phyloP scores from a whole-genome alignment of 2,329 filamentous ascomycete genomes.

The Colletotrichum plurivorum region DNA sequence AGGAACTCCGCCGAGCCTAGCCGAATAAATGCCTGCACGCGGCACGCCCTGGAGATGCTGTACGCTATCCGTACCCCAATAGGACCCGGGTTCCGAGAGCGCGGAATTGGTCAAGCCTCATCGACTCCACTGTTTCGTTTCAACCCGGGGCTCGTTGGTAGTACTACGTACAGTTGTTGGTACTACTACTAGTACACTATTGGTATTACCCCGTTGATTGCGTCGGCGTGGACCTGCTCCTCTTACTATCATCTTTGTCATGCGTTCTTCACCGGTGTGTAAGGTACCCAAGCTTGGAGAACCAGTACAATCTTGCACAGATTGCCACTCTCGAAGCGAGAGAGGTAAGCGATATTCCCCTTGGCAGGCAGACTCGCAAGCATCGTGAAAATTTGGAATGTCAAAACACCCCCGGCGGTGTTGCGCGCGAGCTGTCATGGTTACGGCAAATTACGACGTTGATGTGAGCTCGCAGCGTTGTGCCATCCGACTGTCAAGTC shows the following conservation, averaged over 20 bases:
- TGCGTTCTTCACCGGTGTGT: neutral
- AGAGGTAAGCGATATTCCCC: neutral
- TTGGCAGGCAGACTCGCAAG: neutral
- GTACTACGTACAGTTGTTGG: too few species aligned
- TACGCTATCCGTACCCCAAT: neutral
- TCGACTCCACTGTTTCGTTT: constrained; percentile 19
- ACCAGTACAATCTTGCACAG: constrained; percentile 2
- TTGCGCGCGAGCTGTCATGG: neutral
- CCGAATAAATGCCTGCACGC: neutral
- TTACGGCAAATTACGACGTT: neutral
- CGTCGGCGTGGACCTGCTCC: too few species aligned
- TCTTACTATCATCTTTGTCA: too few species aligned
- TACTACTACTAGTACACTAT: neutral
- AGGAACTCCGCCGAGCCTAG: constrained; percentile 7
- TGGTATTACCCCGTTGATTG: neutral
- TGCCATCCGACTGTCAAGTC: neutral
- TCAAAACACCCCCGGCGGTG: neutral
- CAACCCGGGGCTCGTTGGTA: constrained; percentile 5
- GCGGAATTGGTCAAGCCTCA: constrained; percentile 1
- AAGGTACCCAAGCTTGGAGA: neutral
- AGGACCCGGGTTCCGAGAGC: constrained; percentile 10
- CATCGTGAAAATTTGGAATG: constrained; percentile 1
- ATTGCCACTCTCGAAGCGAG: constrained; percentile 11
- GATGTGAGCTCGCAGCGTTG: neutral
- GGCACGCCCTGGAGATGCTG: neutral